phyloP scores from a whole-genome alignment of 2,329 filamentous ascomycete genomes.

The Pyrenochaeta sp. region DNA sequence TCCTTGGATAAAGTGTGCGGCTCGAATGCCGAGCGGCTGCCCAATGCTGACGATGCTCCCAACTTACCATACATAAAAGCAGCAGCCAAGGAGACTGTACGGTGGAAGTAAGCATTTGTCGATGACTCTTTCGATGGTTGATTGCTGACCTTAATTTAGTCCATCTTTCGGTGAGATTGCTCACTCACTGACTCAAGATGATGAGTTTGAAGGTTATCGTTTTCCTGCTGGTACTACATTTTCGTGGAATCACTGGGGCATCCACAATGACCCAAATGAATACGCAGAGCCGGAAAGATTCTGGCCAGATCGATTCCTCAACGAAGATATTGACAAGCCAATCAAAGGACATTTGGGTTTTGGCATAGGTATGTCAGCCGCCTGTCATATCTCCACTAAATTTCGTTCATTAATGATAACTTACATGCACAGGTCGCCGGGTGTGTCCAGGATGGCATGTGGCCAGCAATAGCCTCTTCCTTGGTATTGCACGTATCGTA shows the following conservation, averaged over 20 bases:
- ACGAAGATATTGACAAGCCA: conserved; percentile 23
- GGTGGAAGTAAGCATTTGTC: conserved; percentile 17
- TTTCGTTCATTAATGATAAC: no score
- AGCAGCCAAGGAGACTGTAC: conserved; percentile 17
- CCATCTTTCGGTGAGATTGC: conserved; percentile 14
- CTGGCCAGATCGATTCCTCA: conserved; percentile 26
- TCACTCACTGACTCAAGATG: conserved; percentile 14
- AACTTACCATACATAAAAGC: conserved; percentile 13
- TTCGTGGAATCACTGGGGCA: conserved; percentile 24
- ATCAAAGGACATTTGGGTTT: conserved; percentile 32
- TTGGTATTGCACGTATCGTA: no score
- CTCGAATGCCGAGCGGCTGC: conserved; percentile 14
- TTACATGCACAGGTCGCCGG: no score
- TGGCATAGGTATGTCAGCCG: conserved; percentile 12
- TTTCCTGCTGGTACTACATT: conserved; percentile 25
- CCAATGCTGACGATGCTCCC: conserved; percentile 7
- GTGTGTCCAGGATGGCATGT: no score
- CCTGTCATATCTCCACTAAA: no score
- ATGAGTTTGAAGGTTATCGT: conserved; percentile 23
- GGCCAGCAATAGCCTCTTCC: no score
- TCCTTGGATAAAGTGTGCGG: conserved; percentile 22
- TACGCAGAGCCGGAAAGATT: conserved; percentile 23
- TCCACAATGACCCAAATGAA: conserved; percentile 16
- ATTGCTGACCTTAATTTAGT: conserved; percentile 2
- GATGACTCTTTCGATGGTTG: no score